Evolutionary conservation across 345 rosid species (phyloP).

Genomic region (Streptanthus diversifolius): DNA sequence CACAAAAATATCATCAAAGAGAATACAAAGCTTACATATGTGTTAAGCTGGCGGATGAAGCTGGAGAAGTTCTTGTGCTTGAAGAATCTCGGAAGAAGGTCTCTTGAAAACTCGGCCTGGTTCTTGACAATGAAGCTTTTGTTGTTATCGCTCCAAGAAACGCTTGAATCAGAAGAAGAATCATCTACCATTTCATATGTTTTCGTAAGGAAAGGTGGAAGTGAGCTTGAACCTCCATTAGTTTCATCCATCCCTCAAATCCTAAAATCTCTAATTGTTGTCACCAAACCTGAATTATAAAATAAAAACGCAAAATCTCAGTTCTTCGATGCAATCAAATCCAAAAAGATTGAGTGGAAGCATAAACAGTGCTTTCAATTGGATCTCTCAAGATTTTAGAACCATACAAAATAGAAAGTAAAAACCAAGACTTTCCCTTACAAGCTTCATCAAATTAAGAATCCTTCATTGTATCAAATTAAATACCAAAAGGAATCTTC

Average conservation of each 20-base stretch:
- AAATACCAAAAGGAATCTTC: background rate
- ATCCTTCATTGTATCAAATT: background rate
- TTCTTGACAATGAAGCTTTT: conserved; percentile 80
- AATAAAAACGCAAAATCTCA: background rate
- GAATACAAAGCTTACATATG: conserved; percentile 54
- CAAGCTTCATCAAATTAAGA: background rate
- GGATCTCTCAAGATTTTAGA: background rate
- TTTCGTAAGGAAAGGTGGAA: conserved; percentile 83
- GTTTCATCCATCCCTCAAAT: conserved; percentile 59
- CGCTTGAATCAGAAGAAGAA: conserved; percentile 58
- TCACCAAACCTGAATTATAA: background rate
- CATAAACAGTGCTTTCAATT: background rate
- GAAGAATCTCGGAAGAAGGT: conserved; percentile 79
- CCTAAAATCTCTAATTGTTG: background rate
- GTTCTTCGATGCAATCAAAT: background rate
- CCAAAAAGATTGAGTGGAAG: background rate
- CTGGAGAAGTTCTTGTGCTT: conserved; percentile 94
- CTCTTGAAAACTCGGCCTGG: conserved; percentile 67
- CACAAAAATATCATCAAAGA: background rate
- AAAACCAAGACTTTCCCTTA: background rate
- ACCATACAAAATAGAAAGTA: background rate
- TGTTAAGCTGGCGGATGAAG: conserved; percentile 95
- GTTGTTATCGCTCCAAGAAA: conserved; percentile 68
- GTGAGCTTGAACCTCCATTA: conserved; percentile 61
- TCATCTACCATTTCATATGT: conserved; percentile 95